phyloP scores from a whole-genome alignment of 1,139 yeast species.

The Pneumocystis oryctolagi region DNA sequence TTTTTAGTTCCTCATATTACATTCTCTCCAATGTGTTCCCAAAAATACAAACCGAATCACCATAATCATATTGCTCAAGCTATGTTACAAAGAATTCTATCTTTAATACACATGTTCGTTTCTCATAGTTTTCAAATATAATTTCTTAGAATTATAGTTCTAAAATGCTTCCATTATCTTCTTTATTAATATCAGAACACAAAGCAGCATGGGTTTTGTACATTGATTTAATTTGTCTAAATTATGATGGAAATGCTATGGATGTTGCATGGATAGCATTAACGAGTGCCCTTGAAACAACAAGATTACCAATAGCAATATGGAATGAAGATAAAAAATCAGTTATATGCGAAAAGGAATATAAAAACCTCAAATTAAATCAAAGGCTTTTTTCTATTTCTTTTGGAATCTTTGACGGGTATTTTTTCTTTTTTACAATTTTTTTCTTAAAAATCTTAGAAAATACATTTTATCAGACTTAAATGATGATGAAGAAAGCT shows the following conservation, averaged over 20 bases:
- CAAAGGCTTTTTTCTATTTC: constrained; percentile 6
- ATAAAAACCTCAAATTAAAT: constrained; percentile 4
- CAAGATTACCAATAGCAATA: constrained; percentile 11
- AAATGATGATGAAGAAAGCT: constrained; percentile 11
- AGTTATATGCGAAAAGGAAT: constrained; percentile 7
- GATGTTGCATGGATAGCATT: constrained; percentile 11
- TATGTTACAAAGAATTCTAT: constrained; percentile 7
- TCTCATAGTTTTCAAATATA: neutral
- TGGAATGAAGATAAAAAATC: constrained; percentile 11
- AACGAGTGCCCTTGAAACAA: constrained; percentile 9
- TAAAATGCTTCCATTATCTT: constrained; percentile 6
- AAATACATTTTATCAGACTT: constrained; percentile 10
- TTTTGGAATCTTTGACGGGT: constrained; percentile 10
- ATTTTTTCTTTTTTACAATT: neutral
- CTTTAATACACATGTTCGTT: neutral
- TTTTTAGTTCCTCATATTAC: constrained; percentile 11
- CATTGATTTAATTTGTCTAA: constrained; percentile 11
- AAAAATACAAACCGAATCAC: constrained; percentile 8
- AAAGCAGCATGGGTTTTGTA: constrained; percentile 13
- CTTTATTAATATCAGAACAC: constrained; percentile 10
- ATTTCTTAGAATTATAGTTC: neutral
- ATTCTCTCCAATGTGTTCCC: constrained; percentile 10
- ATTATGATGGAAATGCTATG: constrained; percentile 10
- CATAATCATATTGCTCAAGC: constrained; percentile 13
- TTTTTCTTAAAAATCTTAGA: neutral